Evolutionary conservation across 2,329 filamentous ascomycete species (phyloP), one percentile per base, ranked within the genome.

Genomic region (Ophiostoma sp.): DNA sequence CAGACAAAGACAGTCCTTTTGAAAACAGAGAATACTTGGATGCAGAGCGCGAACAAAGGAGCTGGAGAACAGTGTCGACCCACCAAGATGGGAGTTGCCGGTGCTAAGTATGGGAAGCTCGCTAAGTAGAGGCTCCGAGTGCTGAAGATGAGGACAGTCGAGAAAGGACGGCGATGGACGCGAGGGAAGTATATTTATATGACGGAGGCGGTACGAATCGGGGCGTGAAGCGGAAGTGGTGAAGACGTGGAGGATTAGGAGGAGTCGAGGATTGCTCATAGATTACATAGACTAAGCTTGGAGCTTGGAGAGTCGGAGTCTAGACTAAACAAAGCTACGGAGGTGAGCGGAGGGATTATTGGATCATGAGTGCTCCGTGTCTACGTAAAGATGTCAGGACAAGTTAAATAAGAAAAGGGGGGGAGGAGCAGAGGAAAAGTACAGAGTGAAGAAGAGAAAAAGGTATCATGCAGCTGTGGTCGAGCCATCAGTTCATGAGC

Each of bases 61-160:
- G 49, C 18, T 55, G 49, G 49, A 55, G 49, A 55, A 55, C 49
- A 18, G 18, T 27, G n/a, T 55, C 18, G 49, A 55, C 49, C 49
- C 49, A 55, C 49, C 11, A 55, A n/a, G 27, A 9, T 55, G 49
- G 49, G 49, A 55, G 49, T 55, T 55, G 49, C 49, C 49, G 49
- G 49, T 55, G 49, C 49, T 55, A 55, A 55, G n/a, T 55, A 55
- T 18, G 49, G 49, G 18, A 27, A 18, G 11, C n/a, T 55, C 27
- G 49, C 49, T 55, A 9, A 27, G 18, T 27, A 55, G 27, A 55
- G 49, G 49, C 49, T 55, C 18, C 49, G 8, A 55, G 49, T 11
- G 7, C 49, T 55, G 49, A 55, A 55, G 49, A 55, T 9, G 49
- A 47, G 27, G 49, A 14, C n/a, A 55, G 49, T 55, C 27, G 49